phyloP scores from a whole-genome alignment of 345 rosid genomes.

The Populus tremula region DNA sequence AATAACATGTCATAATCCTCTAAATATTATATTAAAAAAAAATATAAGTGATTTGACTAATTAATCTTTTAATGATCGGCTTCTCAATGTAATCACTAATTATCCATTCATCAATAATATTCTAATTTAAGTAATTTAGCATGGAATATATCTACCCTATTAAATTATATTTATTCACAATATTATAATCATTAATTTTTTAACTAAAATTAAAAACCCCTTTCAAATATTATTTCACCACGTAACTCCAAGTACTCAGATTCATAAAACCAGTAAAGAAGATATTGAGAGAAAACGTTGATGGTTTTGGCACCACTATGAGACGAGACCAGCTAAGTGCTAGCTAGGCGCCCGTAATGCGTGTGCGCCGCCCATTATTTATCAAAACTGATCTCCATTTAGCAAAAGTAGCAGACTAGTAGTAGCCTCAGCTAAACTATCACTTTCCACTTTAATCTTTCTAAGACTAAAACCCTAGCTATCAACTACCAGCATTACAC shows the following conservation, averaged over 20 bases:
- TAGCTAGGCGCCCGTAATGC: slow-evolving; percentile 3
- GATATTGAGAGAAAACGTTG: neutral
- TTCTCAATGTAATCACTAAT: too few species aligned
- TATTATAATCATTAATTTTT: too few species aligned
- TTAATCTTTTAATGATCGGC: too few species aligned
- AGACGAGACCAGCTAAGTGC: slow-evolving; percentile 26
- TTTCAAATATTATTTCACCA: too few species aligned
- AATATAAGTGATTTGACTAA: fast-evolving
- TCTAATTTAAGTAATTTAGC: too few species aligned
- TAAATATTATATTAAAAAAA: too few species aligned
- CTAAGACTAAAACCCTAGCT: neutral
- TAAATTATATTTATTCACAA: too few species aligned
- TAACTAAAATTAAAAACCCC: too few species aligned
- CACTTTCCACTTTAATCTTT: neutral
- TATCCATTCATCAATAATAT: too few species aligned
- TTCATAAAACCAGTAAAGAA: neutral
- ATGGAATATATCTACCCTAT: too few species aligned
- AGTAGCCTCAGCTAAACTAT: neutral
- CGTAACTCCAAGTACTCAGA: neutral
- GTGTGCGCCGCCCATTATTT: slow-evolving; percentile 11
- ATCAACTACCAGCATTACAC: neutral
- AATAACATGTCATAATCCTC: too few species aligned
- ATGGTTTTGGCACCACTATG: neutral
- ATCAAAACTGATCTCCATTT: neutral
- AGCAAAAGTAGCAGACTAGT: neutral